Evolutionary conservation across 495 filamentous ascomycete species (phyloP).

Genomic region (Hyaloscypha finlandica): DNA sequence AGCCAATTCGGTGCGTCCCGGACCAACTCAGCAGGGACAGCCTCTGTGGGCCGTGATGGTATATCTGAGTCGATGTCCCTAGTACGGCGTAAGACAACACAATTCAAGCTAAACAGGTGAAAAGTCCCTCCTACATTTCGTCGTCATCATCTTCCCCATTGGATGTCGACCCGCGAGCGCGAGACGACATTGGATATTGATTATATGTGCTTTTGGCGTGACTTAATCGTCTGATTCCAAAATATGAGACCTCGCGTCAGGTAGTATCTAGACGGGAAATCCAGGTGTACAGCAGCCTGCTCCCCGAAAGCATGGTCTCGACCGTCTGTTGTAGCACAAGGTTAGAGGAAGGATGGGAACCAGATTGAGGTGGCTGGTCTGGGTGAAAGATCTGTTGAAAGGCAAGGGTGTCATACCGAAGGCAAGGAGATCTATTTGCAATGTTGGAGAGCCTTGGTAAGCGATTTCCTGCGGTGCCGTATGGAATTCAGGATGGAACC

Average conservation of each 20-base stretch:
- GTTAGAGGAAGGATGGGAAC: not conserved
- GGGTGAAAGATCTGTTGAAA: not conserved
- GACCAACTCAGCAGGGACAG: slow-evolving; percentile 6
- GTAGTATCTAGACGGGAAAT: not conserved
- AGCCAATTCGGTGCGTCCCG: slow-evolving; percentile 30
- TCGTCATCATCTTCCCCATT: slow-evolving; percentile 17
- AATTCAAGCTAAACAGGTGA: not conserved
- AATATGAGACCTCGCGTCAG: not conserved
- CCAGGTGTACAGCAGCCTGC: not conserved
- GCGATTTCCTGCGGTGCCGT: not conserved
- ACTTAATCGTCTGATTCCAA: not conserved
- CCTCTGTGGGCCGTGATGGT: not conserved
- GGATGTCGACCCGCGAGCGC: not conserved
- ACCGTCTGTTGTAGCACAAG: not conserved
- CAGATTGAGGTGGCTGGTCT: not conserved
- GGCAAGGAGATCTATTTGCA: not conserved
- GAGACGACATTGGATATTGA: not conserved
- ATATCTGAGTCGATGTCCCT: slow-evolving; percentile 24
- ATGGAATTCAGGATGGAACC: not conserved
- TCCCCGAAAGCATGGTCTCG: not conserved
- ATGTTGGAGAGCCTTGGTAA: not conserved
- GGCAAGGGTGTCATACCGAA: not conserved
- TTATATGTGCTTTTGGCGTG: not conserved
- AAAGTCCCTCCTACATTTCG: slow-evolving; percentile 25
- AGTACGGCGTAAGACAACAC: slow-evolving; percentile 13